Evolutionary conservation across 805 yeast species (phyloP).

Genomic region (Candida nanaspora): DNA sequence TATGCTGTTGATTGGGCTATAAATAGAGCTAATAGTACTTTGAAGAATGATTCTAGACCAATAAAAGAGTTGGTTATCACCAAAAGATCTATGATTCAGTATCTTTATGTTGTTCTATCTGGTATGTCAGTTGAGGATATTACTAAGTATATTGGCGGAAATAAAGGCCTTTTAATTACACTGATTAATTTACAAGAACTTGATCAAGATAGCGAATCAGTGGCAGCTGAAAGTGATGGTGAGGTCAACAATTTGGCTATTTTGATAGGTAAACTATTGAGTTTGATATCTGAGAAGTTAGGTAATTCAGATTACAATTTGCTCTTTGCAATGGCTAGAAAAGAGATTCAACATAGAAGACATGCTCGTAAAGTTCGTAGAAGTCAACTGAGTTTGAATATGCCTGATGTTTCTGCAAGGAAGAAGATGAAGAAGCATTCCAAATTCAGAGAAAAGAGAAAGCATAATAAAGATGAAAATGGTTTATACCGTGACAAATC

Average conservation of each 20-base stretch:
- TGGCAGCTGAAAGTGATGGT: slow-evolving; percentile 27
- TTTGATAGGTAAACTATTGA: slow-evolving; percentile 48
- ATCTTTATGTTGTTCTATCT: slow-evolving; percentile 27
- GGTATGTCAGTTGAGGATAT: background rate
- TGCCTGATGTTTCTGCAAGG: slow-evolving; percentile 78
- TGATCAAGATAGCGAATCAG: slow-evolving; percentile 12
- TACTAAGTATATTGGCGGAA: background rate
- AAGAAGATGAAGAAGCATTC: slow-evolving; percentile 73
- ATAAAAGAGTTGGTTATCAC: slow-evolving; percentile 47
- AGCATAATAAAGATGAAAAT: slow-evolving; percentile 63
- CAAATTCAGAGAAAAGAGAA: slow-evolving; percentile 70
- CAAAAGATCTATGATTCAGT: slow-evolving; percentile 63
- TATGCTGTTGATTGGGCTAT: slow-evolving; percentile 55
- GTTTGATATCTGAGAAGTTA: slow-evolving; percentile 56
- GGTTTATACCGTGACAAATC: slow-evolving; percentile 67
- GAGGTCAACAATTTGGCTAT: slow-evolving; percentile 34
- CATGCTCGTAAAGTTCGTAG: slow-evolving; percentile 70
- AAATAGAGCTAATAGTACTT: slow-evolving; percentile 49
- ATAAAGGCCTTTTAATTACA: slow-evolving; percentile 17
- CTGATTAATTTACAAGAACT: slow-evolving; percentile 26
- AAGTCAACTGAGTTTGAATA: slow-evolving; percentile 65
- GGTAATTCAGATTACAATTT: slow-evolving; percentile 65
- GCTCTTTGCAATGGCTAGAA: slow-evolving; percentile 58
- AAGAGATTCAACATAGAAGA: slow-evolving; percentile 52
- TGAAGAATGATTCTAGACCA: slow-evolving; percentile 56